Percentiles rank a stretch among this genome's conserved stretches.
Conservation (phyloP, 805 yeast genomes). For the Phaffomyces opuntiae region DNA sequence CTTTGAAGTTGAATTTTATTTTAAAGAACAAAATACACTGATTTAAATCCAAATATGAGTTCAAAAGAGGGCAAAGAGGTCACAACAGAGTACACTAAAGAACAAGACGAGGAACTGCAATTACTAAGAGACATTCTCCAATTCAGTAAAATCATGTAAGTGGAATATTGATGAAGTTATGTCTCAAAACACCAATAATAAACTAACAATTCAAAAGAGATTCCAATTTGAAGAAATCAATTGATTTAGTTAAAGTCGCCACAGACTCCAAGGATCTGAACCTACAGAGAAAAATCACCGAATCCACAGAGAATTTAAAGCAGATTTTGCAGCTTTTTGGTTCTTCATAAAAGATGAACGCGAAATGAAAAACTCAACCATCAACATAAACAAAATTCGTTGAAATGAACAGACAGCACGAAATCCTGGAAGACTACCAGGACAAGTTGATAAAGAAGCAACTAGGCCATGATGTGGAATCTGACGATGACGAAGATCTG, state of each 20-base stretch:
- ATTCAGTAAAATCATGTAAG: slow-evolving; percentile 7
- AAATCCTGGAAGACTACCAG: slow-evolving; percentile 36
- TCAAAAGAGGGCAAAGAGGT: neutral
- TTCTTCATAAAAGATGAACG: neutral
- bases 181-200: neutral
- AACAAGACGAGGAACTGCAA: slow-evolving; percentile 1
- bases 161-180: neutral
- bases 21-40: neutral
- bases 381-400: neutral
- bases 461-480: slow-evolving; percentile 18
- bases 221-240: slow-evolving; percentile 1
- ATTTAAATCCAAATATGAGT: neutral
- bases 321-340: slow-evolving; percentile 6
- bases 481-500: slow-evolving; percentile 33
- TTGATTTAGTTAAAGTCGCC: neutral
- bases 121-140: slow-evolving; percentile 4
- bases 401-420: slow-evolving; percentile 5
- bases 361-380: neutral
- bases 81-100: neutral
- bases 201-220: slow-evolving; percentile 3
- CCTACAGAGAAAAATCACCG: neutral
- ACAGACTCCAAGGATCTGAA: neutral
- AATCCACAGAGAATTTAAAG: slow-evolving; percentile 1
- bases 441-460: slow-evolving; percentile 26
- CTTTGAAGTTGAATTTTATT: neutral